Percentiles rank a stretch among this genome's conserved stretches.
These are phyloP conservation scores for Neofusicoccum sp. DNA, from an alignment of 2,329 filamentous ascomycete species.

Conservation along the genomic window DNA sequence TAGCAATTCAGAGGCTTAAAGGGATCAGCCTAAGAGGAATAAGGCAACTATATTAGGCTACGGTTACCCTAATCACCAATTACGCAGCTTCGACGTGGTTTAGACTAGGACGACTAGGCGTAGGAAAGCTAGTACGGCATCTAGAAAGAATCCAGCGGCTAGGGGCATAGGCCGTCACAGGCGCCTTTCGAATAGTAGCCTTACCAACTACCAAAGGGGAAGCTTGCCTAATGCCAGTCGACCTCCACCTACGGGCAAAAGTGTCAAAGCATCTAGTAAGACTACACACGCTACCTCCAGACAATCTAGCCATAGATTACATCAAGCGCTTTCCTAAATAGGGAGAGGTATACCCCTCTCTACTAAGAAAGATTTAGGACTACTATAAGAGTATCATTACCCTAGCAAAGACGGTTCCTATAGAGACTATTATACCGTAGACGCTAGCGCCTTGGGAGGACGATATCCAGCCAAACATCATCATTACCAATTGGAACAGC, in stretches of 20 bases:
- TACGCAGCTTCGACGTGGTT: slow-evolving; percentile 3
- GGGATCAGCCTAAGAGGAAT: slow-evolving; percentile 7
- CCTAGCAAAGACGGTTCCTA: neutral
- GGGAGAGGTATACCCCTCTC: neutral
- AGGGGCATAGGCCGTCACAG: neutral
- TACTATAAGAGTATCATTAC: neutral
- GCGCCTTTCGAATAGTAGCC: neutral
- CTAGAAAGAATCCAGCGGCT: neutral
- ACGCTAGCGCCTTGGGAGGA: neutral
- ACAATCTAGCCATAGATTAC: neutral
- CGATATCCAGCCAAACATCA: neutral
- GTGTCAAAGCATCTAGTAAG: slow-evolving; percentile 1
- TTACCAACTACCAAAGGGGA: neutral
- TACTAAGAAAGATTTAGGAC: neutral
- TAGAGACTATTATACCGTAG: slow-evolving; percentile 1
- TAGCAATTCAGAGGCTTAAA: neutral
- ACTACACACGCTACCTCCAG: neutral
- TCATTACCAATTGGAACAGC: neutral
- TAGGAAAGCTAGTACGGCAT: slow-evolving; percentile 3
- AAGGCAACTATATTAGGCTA: slow-evolving; percentile 2
- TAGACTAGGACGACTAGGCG: neutral
- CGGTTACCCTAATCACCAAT: neutral
- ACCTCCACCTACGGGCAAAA: neutral
- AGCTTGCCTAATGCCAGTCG: neutral
- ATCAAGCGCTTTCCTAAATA: neutral